These are phyloP conservation scores for Leccinum imitatum DNA, from an alignment of 768 basidiomycete species.

Conservation along the genomic window DNA sequence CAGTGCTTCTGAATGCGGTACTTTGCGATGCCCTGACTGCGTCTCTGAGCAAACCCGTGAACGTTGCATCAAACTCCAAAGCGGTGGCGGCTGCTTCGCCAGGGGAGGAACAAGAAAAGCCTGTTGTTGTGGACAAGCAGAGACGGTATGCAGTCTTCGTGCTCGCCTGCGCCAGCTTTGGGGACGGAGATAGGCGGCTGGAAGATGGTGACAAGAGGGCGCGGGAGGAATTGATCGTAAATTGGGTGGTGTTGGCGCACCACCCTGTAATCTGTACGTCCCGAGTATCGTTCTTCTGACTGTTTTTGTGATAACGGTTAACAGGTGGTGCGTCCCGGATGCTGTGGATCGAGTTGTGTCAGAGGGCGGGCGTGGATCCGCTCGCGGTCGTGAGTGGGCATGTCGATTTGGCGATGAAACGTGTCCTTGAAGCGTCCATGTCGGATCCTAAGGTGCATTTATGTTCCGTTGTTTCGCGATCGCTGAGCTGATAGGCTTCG, in stretches of 20 bases:
- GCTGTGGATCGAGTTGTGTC: constrained; percentile 80
- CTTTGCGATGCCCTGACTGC: constrained; percentile 58
- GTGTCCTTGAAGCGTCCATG: constrained; percentile 48
- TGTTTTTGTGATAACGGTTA: background rate
- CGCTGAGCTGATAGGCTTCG: background rate
- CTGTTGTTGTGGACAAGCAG: constrained; percentile 47
- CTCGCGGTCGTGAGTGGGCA: constrained; percentile 52
- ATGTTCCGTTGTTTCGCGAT: background rate
- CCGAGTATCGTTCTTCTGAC: background rate
- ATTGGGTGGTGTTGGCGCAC: constrained; percentile 69
- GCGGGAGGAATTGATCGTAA: constrained; percentile 48
- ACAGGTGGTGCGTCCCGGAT: constrained; percentile 19
- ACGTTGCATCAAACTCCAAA: constrained; percentile 14
- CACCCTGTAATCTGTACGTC: constrained; percentile 62
- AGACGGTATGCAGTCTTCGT: constrained; percentile 53
- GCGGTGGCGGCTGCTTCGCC: constrained; percentile 11
- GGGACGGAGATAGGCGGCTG: constrained; percentile 30
- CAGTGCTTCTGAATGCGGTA: constrained; percentile 49
- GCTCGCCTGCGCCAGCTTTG: constrained; percentile 48
- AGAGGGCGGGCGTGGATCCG: constrained; percentile 68
- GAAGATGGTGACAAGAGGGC: constrained; percentile 25
- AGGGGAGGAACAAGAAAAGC: constrained; percentile 39
- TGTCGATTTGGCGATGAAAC: constrained; percentile 48
- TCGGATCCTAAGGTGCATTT: constrained; percentile 46
- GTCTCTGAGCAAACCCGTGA: constrained; percentile 42